Percentiles rank a stretch among this genome's conserved stretches.
Evolutionary conservation across 2,329 filamentous ascomycete species (phyloP).

Genomic region (Phialophora macrospora): DNA sequence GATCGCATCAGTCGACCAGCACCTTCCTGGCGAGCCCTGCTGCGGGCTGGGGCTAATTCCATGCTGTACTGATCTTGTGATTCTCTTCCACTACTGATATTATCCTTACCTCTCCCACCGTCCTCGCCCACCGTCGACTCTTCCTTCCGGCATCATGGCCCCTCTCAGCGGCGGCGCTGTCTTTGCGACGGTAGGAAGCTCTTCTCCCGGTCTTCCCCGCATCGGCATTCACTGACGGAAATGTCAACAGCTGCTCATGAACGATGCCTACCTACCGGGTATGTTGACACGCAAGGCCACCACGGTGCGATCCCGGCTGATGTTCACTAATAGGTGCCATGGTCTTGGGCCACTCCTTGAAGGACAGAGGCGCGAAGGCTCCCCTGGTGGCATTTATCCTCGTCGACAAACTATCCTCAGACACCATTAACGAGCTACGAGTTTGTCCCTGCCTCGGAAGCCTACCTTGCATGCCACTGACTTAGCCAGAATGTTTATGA

Average conservation of each 20-base stretch:
- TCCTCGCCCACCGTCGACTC: constrained; percentile 13
- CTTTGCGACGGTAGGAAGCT: constrained; percentile 39
- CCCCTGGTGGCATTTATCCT: constrained; percentile 86
- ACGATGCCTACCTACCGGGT: constrained; percentile 92
- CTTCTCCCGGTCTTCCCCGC: constrained; percentile 28
- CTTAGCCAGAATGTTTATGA: constrained; percentile 74
- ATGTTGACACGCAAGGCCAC: constrained; percentile 43
- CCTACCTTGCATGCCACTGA: constrained; percentile 35
- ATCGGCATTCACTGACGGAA: constrained; percentile 27
- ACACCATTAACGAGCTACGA: constrained; percentile 78
- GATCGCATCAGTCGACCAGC: constrained; percentile 16
- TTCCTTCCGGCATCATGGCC: constrained; percentile 37
- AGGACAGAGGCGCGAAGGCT: constrained; percentile 84
- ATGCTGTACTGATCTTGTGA: neutral
- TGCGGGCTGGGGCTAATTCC: constrained; percentile 2
- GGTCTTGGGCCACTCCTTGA: constrained; percentile 90
- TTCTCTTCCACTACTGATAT: constrained; percentile 5
- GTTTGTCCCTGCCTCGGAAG: constrained; percentile 52
- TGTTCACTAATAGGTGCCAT: constrained; percentile 71
- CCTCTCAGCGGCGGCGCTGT: constrained; percentile 38
- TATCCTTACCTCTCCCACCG: neutral
- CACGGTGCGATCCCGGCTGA: constrained; percentile 24
- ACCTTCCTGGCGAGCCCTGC: constrained; percentile 3
- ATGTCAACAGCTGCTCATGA: constrained; percentile 77
- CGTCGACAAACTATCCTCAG: constrained; percentile 73